Base-by-base conservation (phyloP, 1,284 basidiomycete genomes). In the Apiotrichum brassicae region DNA sequence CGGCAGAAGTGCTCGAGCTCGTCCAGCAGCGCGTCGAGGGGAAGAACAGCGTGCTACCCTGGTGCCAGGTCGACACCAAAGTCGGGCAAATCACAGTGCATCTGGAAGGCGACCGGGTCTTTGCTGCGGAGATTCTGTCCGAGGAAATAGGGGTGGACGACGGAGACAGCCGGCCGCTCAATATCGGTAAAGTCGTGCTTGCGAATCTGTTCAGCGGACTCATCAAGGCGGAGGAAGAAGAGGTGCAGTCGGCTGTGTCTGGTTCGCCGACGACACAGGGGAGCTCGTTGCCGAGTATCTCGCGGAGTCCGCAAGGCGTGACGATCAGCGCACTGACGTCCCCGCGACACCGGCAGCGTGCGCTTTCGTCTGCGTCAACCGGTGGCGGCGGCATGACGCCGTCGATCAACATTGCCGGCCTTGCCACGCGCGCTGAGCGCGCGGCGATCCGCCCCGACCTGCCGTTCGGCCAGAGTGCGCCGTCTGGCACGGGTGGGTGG, bases 81-180 rank as follows among this genome's bases (percentile, higher is more conserved):
- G 84, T 85, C 18, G 94, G 94, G 2, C 81, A 88, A 28, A 76
- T 99, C 53, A 85, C 85, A 0, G 82, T 98, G 4, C 90, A 97
- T 73, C 66, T 98, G 36, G 87, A 82, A 49, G 89, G 95, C 60
- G 69, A 66, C 5, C 76, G 80, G 41, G 89, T 85, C 59, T 97
- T 97, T 68, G 92, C 97, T 54, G 88, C 89, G 11, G 95, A 98
- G 73, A 83, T 94, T 4, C 97, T 95, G 66, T 83, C 86, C 4
- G 93, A 97, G 68, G 94, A 98, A 71, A 82, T 83, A 47, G 87
- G 82, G 22, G 82, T 81, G 68, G 75, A 69, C 8, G 79, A 92
- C 42, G n/a, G n/a, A n/a, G 93, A 97, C 64, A 78, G 83, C 13
- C 80, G 87, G 9, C 30, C 44, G 65, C 68, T 75, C 50, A 75